phyloP scores from a whole-genome alignment of 768 basidiomycete genomes.

The Termitomyces sp. region DNA sequence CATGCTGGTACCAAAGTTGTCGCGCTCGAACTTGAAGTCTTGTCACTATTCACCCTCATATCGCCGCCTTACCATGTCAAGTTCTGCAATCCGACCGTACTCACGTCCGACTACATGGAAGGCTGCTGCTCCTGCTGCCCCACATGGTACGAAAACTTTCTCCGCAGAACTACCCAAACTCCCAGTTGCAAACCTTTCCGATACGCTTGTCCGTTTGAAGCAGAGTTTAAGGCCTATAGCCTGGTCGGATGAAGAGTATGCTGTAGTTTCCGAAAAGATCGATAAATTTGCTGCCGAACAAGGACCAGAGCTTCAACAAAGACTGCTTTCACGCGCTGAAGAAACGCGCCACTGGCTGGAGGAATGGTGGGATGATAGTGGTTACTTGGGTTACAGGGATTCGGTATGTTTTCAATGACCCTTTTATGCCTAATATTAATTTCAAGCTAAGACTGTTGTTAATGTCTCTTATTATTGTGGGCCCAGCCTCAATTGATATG shows the following conservation, averaged over 20 bases:
- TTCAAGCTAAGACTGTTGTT: constrained; percentile 53
- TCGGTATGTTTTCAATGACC: constrained; percentile 42
- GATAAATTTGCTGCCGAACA: constrained; percentile 50
- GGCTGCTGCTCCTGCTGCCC: constrained; percentile 53
- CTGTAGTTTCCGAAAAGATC: constrained; percentile 52
- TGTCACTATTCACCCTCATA: not conserved
- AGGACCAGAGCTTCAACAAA: constrained; percentile 55
- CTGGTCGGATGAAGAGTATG: constrained; percentile 52
- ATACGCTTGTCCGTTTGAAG: constrained; percentile 66
- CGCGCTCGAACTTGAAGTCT: constrained; percentile 2
- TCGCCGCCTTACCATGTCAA: constrained; percentile 13
- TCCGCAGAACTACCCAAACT: constrained; percentile 58
- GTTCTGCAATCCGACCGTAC: constrained; percentile 15
- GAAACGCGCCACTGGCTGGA: constrained; percentile 79
- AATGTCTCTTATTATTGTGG: constrained; percentile 94
- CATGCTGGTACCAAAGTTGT: constrained; percentile 6
- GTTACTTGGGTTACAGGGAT: constrained; percentile 82
- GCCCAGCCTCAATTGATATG: constrained; percentile 10
- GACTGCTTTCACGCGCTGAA: constrained; percentile 50
- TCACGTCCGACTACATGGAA: constrained; percentile 64
- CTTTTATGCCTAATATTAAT: not conserved
- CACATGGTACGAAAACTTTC: constrained; percentile 53
- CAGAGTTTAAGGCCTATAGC: constrained; percentile 71
- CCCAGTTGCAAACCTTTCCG: constrained; percentile 65
- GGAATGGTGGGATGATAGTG: constrained; percentile 90